Conservation (phyloP, 2,329 filamentous ascomycete species). For the Fonsecaea monophora region DNA sequence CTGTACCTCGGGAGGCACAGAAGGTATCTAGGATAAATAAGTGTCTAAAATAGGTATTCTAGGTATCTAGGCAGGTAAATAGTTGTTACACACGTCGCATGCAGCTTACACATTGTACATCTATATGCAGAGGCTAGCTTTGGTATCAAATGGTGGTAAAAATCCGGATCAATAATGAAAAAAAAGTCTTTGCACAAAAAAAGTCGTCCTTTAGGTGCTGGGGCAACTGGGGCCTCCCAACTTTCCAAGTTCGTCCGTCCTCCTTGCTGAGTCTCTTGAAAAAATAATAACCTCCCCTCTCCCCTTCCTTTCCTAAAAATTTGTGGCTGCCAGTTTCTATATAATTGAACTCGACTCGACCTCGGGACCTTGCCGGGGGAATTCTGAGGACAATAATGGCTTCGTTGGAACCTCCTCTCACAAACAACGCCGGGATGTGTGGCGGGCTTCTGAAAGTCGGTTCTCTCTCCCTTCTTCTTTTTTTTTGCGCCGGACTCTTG, state of each 20-base stretch:
- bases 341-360: background rate
- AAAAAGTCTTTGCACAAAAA: conserved; percentile 12
- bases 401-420: no score
- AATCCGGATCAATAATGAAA: conserved; percentile 2
- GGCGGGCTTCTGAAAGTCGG: background rate
- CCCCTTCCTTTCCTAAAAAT: background rate
- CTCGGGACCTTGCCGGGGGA: conserved; percentile 4
- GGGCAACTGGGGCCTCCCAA: background rate
- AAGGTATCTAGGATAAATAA: no score
- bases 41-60: no score
- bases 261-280: no score
- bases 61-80: no score
- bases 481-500: background rate
- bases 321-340: background rate
- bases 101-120: background rate
- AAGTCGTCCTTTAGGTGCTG: background rate
- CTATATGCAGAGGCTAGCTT: conserved; percentile 1
- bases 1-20: no score
- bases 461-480: background rate
- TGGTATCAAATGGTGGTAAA: conserved; percentile 21
- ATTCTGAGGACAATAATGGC: background rate
- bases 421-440: background rate
- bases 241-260: background rate
- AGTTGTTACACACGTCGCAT: background rate
- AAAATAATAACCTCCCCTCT: background rate